Conservation (phyloP, 2,329 filamentous ascomycete species). For the Exophiala mesophila region DNA sequence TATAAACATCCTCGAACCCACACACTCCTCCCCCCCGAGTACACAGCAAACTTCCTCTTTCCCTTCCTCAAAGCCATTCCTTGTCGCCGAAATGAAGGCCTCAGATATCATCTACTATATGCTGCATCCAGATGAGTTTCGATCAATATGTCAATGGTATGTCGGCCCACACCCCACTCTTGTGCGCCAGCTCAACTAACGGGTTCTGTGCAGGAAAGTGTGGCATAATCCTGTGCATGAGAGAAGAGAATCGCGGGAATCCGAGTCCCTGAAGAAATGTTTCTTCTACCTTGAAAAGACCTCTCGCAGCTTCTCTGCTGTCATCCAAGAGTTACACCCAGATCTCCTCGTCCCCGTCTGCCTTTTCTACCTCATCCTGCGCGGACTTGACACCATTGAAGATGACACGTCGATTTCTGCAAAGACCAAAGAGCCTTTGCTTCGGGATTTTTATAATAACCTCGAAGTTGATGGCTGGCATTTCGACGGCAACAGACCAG, state of each 20-base stretch:
- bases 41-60: not conserved
- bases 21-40: no score
- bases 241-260: slow-evolving; percentile 72
- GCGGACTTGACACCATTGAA: slow-evolving; percentile 95
- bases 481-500: slow-evolving; percentile 75
- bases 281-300: slow-evolving; percentile 82
- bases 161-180: slow-evolving; percentile 30
- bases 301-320: slow-evolving; percentile 85
- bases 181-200: slow-evolving; percentile 7
- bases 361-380: slow-evolving; percentile 88
- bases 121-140: slow-evolving; percentile 71
- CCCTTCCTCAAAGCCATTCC: slow-evolving; percentile 6
- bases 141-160: slow-evolving; percentile 83
- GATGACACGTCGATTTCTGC: slow-evolving; percentile 93
- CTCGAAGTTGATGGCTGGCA: slow-evolving; percentile 86
- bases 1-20: not conserved
- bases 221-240: slow-evolving; percentile 94
- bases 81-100: slow-evolving; percentile 36
- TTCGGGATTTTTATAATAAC: slow-evolving; percentile 74
- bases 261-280: slow-evolving; percentile 69
- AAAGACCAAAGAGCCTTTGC: slow-evolving; percentile 74
- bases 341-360: slow-evolving; percentile 85
- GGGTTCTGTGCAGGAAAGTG: slow-evolving; percentile 63
- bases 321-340: slow-evolving; percentile 93
- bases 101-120: slow-evolving; percentile 63